Evolutionary conservation across 768 basidiomycete genomes (phyloP).

Genomic region (Suillus subalutaceus): DNA sequence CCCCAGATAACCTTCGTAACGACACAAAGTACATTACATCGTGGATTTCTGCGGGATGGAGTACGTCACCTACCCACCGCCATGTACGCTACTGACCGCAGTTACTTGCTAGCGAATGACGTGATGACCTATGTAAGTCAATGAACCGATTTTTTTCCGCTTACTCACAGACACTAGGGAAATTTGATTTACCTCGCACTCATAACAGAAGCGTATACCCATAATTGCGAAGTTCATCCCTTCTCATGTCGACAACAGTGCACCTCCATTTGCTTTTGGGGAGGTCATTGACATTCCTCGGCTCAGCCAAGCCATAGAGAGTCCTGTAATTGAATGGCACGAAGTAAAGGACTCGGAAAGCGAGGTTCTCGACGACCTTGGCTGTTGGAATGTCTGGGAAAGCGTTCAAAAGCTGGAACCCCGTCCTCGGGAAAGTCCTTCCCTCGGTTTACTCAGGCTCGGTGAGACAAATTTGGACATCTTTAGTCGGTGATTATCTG

Average conservation of each 20-base stretch:
- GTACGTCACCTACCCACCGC: constrained; percentile 39
- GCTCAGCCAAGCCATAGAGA: constrained; percentile 44
- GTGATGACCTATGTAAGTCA: constrained; percentile 68
- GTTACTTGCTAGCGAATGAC: constrained; percentile 59
- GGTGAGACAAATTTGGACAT: constrained; percentile 5
- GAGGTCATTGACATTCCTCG: constrained; percentile 63
- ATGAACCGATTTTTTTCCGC: background rate
- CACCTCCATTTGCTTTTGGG: constrained; percentile 57
- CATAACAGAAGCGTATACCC: constrained; percentile 61
- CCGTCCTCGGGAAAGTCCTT: constrained; percentile 17
- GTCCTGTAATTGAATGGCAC: constrained; percentile 63
- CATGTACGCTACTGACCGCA: constrained; percentile 3
- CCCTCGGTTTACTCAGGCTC: constrained; percentile 11
- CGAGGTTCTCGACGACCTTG: constrained; percentile 31
- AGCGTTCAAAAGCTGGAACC: constrained; percentile 20
- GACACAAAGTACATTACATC: constrained; percentile 70
- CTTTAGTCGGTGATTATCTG: constrained; percentile 39
- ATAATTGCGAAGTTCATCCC: constrained; percentile 62
- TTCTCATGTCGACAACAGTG: constrained; percentile 52
- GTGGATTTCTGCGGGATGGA: constrained; percentile 82
- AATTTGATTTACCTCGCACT: constrained; percentile 63
- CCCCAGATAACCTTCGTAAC: constrained; percentile 60
- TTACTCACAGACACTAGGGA: constrained; percentile 41
- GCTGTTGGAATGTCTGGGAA: constrained; percentile 26
- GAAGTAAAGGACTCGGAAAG: constrained; percentile 56